Evolutionary conservation across 192 early-diverging fungal species (phyloP).

Genomic region (Umbelopsis ramanniana): DNA sequence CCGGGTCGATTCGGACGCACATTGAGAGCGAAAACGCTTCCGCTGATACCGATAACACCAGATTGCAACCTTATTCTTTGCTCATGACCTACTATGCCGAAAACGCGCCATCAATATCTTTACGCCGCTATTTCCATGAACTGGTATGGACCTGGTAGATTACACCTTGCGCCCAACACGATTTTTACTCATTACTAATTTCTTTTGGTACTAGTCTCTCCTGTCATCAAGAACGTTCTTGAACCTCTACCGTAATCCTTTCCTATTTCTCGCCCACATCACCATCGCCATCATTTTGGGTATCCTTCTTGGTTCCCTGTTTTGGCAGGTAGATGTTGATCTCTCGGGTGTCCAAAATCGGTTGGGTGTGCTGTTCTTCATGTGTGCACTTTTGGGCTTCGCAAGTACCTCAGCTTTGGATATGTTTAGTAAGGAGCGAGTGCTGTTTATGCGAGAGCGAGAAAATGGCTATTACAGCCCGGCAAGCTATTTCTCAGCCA

Average conservation of each 20-base stretch:
- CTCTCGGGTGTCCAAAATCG: constrained; percentile 79
- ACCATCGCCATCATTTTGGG: constrained; percentile 57
- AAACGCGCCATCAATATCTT: constrained; percentile 23
- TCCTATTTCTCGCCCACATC: constrained; percentile 62
- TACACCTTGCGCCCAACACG: neutral
- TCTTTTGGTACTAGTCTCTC: constrained; percentile 28
- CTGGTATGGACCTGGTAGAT: constrained; percentile 26
- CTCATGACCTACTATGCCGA: constrained; percentile 1
- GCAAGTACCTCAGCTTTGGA: constrained; percentile 68
- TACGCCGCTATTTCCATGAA: constrained; percentile 32
- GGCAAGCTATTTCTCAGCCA: constrained; percentile 56
- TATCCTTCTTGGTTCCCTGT: constrained; percentile 68
- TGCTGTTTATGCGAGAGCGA: constrained; percentile 53
- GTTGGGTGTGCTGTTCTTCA: constrained; percentile 70
- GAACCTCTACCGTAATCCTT: constrained; percentile 55
- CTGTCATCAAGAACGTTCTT: constrained; percentile 52
- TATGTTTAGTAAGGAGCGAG: constrained; percentile 49
- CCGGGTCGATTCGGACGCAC: neutral
- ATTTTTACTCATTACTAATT: neutral
- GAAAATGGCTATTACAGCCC: constrained; percentile 56
- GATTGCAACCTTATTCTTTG: constrained; percentile 12
- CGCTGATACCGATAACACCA: neutral
- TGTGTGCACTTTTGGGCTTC: constrained; percentile 72
- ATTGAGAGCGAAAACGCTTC: neutral
- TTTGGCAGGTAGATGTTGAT: constrained; percentile 58